A percentile compares a stretch with the other conserved stretches of the same genome.
These are phyloP conservation scores for Penicillium pulvis DNA, from an alignment of 495 filamentous ascomycete genomes.

Conservation along the genomic window DNA sequence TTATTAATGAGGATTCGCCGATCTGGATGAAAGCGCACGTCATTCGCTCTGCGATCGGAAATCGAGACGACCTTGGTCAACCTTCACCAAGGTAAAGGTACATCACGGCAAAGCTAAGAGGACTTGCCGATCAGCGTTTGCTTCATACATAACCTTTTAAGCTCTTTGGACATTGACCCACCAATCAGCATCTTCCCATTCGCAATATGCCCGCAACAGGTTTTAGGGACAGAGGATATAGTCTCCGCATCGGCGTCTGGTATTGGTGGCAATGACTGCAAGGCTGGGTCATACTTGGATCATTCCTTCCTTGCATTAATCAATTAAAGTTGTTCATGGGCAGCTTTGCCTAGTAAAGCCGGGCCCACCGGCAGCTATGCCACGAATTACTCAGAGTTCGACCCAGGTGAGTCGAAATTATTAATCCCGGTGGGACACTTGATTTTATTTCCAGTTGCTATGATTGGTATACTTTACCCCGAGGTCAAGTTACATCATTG, in stretches of 20 bases:
- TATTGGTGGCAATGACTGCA: constrained; percentile 6
- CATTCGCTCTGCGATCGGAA: not conserved
- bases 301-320: not conserved
- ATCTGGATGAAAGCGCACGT: not conserved
- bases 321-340: too few relatives aligned
- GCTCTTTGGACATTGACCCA: not conserved
- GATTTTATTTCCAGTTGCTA: constrained; percentile 5
- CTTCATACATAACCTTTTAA: not conserved
- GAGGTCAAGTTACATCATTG: constrained; percentile 21
- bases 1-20: not conserved
- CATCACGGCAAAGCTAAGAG: not conserved
- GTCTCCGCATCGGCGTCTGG: not conserved
- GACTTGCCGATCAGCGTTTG: not conserved
- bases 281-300: constrained; percentile 13
- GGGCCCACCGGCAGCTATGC: not conserved
- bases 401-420: not conserved
- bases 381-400: not conserved
- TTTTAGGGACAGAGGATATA: constrained; percentile 5
- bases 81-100: not conserved
- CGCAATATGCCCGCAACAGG: constrained; percentile 11
- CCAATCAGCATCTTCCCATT: constrained; percentile 5
- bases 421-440: not conserved
- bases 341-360: too few relatives aligned
- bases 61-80: not conserved
- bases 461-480: constrained; percentile 4